A percentile compares a stretch with the other conserved stretches of the same genome.
Evolutionary conservation across 768 basidiomycete species (phyloP).

Genomic region (Russula compacta): DNA sequence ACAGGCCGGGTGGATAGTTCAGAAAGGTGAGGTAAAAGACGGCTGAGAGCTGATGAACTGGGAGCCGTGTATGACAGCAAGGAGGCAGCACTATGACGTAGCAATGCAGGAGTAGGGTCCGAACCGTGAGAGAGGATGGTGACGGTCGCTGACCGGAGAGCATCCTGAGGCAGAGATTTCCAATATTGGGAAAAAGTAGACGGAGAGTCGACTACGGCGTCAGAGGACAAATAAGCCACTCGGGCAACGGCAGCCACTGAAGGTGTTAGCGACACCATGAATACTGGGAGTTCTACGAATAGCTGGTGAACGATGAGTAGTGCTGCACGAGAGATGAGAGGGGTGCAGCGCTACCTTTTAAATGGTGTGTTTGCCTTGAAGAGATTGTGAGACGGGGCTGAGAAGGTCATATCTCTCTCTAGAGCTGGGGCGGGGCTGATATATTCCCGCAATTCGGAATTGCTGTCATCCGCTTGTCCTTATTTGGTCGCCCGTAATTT

Average conservation of each 20-base stretch:
- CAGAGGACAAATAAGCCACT: conserved; percentile 63
- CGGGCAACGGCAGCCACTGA: conserved; percentile 44
- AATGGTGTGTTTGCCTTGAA: background rate
- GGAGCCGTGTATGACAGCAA: conserved; percentile 55
- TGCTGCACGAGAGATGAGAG: background rate
- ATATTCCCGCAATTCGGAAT: conserved; percentile 4
- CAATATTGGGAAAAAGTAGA: conserved; percentile 36
- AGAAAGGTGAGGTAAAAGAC: conserved; percentile 59
- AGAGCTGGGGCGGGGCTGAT: background rate
- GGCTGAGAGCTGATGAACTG: conserved; percentile 42
- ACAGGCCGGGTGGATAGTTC: conserved; percentile 57
- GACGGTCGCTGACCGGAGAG: conserved; percentile 28
- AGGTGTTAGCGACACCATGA: conserved; percentile 14
- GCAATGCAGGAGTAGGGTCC: conserved; percentile 51
- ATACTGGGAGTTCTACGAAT: background rate
- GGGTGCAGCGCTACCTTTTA: background rate
- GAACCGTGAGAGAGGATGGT: conserved; percentile 52
- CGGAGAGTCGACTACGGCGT: conserved; percentile 48
- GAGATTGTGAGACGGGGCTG: background rate
- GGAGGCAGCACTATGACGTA: conserved; percentile 33
- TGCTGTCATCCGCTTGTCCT: background rate
- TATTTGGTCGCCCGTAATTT: background rate
- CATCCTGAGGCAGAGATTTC: conserved; percentile 27
- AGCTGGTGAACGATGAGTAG: background rate
- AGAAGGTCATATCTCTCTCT: background rate